Evolutionary conservation across 768 basidiomycete genomes (phyloP).

Genomic region (Pisolithus tinctorius): DNA sequence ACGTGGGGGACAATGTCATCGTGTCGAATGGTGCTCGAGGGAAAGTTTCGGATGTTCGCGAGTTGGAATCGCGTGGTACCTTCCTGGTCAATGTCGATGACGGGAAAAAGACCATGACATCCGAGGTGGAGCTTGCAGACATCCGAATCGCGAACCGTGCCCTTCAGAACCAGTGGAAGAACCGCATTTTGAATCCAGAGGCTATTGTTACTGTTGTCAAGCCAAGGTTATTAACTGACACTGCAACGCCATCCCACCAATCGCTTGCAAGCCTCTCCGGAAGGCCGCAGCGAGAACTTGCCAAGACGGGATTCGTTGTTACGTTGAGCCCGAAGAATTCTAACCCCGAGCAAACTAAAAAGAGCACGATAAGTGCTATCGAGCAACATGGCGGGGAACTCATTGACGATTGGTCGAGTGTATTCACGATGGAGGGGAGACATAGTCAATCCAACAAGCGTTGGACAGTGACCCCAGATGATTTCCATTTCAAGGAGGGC

Average conservation of each 20-base stretch:
- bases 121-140: slow-evolving; percentile 28
- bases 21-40: slow-evolving; percentile 23
- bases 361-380: slow-evolving; percentile 36
- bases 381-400: slow-evolving; percentile 48
- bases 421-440: slow-evolving; percentile 52
- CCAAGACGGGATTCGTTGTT: slow-evolving; percentile 52
- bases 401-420: slow-evolving; percentile 53
- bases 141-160: slow-evolving; percentile 48
- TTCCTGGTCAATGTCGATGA: slow-evolving; percentile 37
- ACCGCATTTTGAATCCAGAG: slow-evolving; percentile 40
- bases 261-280: slow-evolving; percentile 36
- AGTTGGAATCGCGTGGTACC: slow-evolving; percentile 20
- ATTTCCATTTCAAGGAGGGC: slow-evolving; percentile 39
- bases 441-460: slow-evolving; percentile 37
- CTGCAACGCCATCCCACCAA: slow-evolving; percentile 43
- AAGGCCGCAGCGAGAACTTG: slow-evolving; percentile 32
- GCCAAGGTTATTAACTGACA: slow-evolving; percentile 28
- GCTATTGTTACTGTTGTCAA: slow-evolving; percentile 37
- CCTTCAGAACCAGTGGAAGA: slow-evolving; percentile 45
- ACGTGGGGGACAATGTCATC: slow-evolving; percentile 52
- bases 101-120: slow-evolving; percentile 19
- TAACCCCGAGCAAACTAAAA: slow-evolving; percentile 35
- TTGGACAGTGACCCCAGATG: slow-evolving; percentile 45
- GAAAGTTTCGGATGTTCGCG: slow-evolving; percentile 26
- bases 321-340: slow-evolving; percentile 38